These are phyloP conservation scores for Eimeria sp. DNA, from an alignment of 169 alveolate species.

Conservation along the genomic window DNA sequence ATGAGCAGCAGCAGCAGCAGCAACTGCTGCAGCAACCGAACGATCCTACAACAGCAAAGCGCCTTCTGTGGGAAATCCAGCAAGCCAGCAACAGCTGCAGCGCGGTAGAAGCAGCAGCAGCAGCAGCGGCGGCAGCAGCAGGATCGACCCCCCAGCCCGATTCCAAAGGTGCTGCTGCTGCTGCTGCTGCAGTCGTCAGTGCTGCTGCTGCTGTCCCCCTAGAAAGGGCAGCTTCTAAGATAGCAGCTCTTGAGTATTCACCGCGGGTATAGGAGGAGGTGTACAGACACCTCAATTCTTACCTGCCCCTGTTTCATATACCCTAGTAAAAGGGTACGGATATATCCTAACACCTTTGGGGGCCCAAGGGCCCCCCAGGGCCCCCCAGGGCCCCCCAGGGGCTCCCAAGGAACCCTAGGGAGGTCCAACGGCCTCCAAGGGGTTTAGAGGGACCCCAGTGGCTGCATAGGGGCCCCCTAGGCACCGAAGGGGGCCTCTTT, in stretches of 20 bases:
- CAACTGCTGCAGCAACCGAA: neutral
- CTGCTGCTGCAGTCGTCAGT: neutral
- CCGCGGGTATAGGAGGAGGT: neutral
- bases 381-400: neutral
- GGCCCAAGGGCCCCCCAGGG: conserved; percentile 20
- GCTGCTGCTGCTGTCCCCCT: neutral
- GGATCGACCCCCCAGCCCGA: neutral
- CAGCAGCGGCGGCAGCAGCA: neutral
- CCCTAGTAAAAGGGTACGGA: neutral
- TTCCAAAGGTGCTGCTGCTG: conserved; percentile 30
- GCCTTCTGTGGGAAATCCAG: neutral
- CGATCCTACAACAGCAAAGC: neutral
- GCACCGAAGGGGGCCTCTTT: neutral
- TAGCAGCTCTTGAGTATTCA: neutral
- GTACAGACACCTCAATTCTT: neutral
- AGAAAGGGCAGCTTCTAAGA: neutral
- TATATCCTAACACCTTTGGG: neutral
- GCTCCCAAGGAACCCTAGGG: too few species aligned
- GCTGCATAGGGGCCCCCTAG: neutral
- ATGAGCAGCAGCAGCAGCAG: conserved; percentile 34
- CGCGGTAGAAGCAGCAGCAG: conserved; percentile 19
- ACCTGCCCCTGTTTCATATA: neutral
- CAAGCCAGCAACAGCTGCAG: neutral
- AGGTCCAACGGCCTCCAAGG: neutral
- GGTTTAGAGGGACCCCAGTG: too few species aligned